Percentiles rank a stretch among this genome's conserved stretches.
phyloP scores from a whole-genome alignment of 805 yeast species.

The Monosporozyma aerobia region DNA sequence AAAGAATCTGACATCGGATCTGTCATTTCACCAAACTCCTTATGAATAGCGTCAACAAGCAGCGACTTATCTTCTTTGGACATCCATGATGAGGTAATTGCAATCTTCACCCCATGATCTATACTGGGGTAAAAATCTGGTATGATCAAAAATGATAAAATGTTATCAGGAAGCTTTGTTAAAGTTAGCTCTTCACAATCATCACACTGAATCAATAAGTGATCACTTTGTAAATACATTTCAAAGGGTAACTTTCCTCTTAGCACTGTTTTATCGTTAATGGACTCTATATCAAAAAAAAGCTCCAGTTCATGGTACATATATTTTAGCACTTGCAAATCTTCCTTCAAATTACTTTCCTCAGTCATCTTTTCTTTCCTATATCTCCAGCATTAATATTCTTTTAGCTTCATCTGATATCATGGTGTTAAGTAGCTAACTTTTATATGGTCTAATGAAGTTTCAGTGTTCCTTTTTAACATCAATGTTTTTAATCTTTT shows the following conservation, averaged over 20 bases:
- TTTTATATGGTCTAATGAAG: neutral
- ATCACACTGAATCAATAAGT: slow-evolving; percentile 9
- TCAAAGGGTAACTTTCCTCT: slow-evolving; percentile 14
- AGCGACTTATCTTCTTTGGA: slow-evolving; percentile 7
- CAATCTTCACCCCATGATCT: slow-evolving; percentile 8
- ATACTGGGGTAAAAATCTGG: slow-evolving; percentile 15
- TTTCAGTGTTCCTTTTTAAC: neutral
- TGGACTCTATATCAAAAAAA: neutral
- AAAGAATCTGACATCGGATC: slow-evolving; percentile 11
- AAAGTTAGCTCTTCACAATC: slow-evolving; percentile 6
- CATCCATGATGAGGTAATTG: slow-evolving; percentile 30
- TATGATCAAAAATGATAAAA: slow-evolving; percentile 11
- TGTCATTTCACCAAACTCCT: slow-evolving; percentile 30
- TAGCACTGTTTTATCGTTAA: slow-evolving; percentile 1
- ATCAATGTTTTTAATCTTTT: neutral
- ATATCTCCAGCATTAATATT: neutral
- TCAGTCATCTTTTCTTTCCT: slow-evolving; percentile 1
- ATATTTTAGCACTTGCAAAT: slow-evolving; percentile 17
- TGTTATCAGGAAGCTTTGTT: slow-evolving; percentile 9
- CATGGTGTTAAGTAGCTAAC: neutral
- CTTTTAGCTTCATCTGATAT: neutral
- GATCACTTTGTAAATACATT: slow-evolving; percentile 7
- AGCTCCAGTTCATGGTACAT: slow-evolving; percentile 27
- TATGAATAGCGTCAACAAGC: slow-evolving; percentile 15
- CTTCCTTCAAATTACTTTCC: slow-evolving; percentile 12